Evolutionary conservation across 2,329 filamentous ascomycete species (phyloP), one percentile per base, ranked within the genome.

Genomic region (Shiraia bambusicola): DNA sequence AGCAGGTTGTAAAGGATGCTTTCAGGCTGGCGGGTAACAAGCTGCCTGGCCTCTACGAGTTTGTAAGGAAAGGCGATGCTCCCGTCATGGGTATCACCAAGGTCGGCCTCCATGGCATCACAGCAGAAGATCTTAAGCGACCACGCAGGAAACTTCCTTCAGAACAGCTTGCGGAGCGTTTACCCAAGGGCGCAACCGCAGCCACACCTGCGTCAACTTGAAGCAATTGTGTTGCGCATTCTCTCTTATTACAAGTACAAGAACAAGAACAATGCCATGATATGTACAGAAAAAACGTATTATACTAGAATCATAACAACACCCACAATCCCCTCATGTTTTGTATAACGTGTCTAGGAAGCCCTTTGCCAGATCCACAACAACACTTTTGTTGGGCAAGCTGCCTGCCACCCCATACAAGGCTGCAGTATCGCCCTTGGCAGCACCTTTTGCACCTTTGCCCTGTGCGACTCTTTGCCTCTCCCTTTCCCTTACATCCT

Each of bases 261-360:
- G 12, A 15, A 22, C n/a, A n/a, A n/a, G n/a, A n/a, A n/a, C n/a
- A n/a, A n/a, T n/a, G n/a, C n/a, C n/a, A n/a, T 4, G 10, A 11
- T 37, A 32, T 40, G 14, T 25, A 31, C 16, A 38, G 11, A 27
- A 22, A 27, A 8, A 27, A 11, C 13, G 14, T 15, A 37, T 22
- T 22, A 22, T 22, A 22, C 19, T 10, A 37, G 11, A 19, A 11
- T 12, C 22, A n/a, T 10, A 12, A 29, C 19, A n/a, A 26, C 24
- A 34, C 16, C 24, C 22, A 34, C 32, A 22, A 24, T 13, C 12
- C 24, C 33, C 50, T 47, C n/a, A 93, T 46, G 86, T 85, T 76
- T 95, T 95, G 71, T 96, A 96, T 69, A 96, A 67, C 37, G 93
- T 85, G 72, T 97, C 91, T 64, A 97, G 76, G 70, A 97, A 98